phyloP scores from a whole-genome alignment of 768 basidiomycete species.

The Mycena crocata region DNA sequence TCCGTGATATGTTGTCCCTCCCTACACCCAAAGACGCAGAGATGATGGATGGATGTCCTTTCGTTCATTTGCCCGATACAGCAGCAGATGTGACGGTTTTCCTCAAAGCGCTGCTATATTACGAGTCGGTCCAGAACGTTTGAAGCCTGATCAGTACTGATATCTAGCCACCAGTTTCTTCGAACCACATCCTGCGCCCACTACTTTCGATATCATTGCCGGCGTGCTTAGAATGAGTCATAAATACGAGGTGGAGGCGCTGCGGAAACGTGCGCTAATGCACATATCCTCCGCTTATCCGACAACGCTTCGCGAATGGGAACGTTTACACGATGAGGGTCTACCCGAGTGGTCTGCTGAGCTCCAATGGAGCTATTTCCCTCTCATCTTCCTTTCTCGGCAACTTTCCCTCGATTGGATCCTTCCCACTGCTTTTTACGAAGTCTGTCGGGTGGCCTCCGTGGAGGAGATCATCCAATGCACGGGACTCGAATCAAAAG shows the following conservation, averaged over 20 bases:
- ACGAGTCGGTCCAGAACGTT: neutral
- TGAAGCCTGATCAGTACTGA: neutral
- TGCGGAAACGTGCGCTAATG: conserved; percentile 13
- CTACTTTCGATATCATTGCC: neutral
- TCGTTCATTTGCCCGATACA: conserved; percentile 20
- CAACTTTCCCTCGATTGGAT: conserved; percentile 10
- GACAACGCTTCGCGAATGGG: neutral
- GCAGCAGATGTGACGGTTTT: neutral
- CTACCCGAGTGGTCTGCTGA: neutral
- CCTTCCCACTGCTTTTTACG: neutral
- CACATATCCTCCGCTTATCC: conserved; percentile 8
- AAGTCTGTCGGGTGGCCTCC: neutral
- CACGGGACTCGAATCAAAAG: neutral
- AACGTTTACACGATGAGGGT: neutral
- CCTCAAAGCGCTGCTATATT: conserved; percentile 12
- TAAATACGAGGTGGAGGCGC: conserved; percentile 20
- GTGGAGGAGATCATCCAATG: neutral
- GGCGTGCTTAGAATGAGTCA: conserved; percentile 18
- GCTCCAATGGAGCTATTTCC: neutral
- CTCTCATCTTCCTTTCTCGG: neutral
- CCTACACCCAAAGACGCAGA: conserved; percentile 5
- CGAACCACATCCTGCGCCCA: neutral
- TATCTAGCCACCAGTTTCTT: conserved; percentile 25
- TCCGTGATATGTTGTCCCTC: conserved; percentile 17
- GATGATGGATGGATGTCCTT: conserved; percentile 22